Evolutionary conservation across 2,329 filamentous ascomycete genomes (phyloP), one percentile per base, ranked within the genome.

Genomic region (Ophiostoma novo-ulmi): DNA sequence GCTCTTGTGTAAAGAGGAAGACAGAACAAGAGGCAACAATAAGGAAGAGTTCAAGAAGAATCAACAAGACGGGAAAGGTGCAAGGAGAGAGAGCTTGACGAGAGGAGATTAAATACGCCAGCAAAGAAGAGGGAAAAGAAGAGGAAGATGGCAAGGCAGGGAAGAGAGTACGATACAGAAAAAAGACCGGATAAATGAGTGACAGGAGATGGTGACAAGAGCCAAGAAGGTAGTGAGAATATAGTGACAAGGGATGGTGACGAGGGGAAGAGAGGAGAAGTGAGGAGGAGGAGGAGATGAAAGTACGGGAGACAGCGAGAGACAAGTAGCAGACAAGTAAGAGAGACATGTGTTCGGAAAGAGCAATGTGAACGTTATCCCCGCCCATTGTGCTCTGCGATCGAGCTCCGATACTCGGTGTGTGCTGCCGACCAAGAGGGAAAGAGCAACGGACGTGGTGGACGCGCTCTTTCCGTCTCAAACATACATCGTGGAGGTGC

Each of bases 361-460:
- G n/a, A 17, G 1, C 39, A 44, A 26, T 4, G n/a, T 13, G 52
- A 22, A 20, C 5, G 35, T 63, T 36, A 63, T 63, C 26, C 58
- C 58, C 58, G 13, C 14, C 26, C 26, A 26, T 35, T 17, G 26
- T 6, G 58, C 31, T 61, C 14, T 48, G 17, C 6, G 5, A 20
- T n/a, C 44, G 17, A n/a, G 61, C 61, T 64, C 61, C 61, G 61
- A n/a, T 64, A 35, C 61, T 64, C 61, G 61, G 61, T 64, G 61
- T 7, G 39, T 22, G 22, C 7, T 22, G 20, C 8, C 11, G 7
- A 22, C 35, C 26, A 38, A 22, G 20, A 65, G 20, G 63, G 63
- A 65, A 65, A 65, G 63, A 65, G 36, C 36, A 36, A 65, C 35
- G 61, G 61, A 35, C 63, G 63, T 39, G 63, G 20, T 39, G 36